Conservation (phyloP, 176 grass and related monocot species). For the Cocos nucifera region DNA sequence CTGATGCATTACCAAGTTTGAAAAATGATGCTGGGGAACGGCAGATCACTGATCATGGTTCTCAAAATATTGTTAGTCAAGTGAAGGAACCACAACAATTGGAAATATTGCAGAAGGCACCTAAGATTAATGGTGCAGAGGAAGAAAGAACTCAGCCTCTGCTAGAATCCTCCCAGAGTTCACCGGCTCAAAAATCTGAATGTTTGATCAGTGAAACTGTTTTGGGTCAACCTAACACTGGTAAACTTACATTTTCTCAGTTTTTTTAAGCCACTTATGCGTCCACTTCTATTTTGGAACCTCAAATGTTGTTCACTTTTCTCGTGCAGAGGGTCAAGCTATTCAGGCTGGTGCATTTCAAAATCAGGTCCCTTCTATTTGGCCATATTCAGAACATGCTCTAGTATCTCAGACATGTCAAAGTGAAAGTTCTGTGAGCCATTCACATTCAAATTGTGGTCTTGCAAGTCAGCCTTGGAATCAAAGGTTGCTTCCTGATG, state of each 20-base stretch:
- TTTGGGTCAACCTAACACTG: constrained; percentile 5
- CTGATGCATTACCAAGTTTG: not conserved
- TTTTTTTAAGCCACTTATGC: constrained; percentile 4
- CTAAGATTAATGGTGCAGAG: constrained; percentile 7
- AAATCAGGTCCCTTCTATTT: not conserved
- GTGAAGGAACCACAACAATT: constrained; percentile 9
- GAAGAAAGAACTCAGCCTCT: constrained; percentile 1
- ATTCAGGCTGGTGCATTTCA: not conserved
- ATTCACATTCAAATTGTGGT: constrained; percentile 2
- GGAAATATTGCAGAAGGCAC: constrained; percentile 13
- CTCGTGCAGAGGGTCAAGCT: no score
- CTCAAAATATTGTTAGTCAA: not conserved
- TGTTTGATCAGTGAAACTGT: constrained; percentile 3
- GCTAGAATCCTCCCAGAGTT: not conserved
- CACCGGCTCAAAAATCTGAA: not conserved
- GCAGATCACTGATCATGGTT: not conserved
- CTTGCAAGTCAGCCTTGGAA: not conserved
- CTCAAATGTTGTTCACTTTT: constrained; percentile 10
- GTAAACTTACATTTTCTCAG: constrained; percentile 10
- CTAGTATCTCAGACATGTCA: not conserved
- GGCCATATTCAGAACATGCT: constrained; percentile 8
- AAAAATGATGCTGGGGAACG: not conserved
- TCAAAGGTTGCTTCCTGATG: not conserved
- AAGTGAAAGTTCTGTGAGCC: constrained; percentile 3
- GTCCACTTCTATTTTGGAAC: constrained; percentile 19